These are phyloP conservation scores for Leptodermis oblonga DNA, from an alignment of 257 asterid species.

Conservation along the genomic window DNA sequence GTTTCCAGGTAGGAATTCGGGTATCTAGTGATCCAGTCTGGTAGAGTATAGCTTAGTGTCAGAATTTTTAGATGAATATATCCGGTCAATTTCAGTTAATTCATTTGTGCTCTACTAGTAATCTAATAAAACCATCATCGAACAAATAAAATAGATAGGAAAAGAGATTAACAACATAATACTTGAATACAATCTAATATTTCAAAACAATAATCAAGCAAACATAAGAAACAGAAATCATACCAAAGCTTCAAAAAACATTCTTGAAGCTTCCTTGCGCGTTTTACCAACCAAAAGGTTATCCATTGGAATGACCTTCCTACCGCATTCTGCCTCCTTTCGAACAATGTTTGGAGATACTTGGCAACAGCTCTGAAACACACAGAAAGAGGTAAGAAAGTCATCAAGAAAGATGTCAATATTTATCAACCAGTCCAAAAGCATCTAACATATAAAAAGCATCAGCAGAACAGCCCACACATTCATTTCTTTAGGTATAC, in stretches of 20 bases:
- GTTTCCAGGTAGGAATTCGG: neutral
- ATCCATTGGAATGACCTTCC: conserved; percentile 58
- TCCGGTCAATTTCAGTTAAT: neutral
- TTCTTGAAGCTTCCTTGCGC: conserved; percentile 93
- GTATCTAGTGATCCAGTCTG: too few species aligned
- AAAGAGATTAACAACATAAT: neutral
- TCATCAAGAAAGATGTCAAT: neutral
- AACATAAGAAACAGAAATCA: neutral
- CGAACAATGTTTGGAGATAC: conserved; percentile 69
- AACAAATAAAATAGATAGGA: neutral
- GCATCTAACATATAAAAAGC: neutral
- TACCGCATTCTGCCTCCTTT: conserved; percentile 63
- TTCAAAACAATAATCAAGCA: neutral
- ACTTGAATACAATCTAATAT: neutral
- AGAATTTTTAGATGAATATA: neutral
- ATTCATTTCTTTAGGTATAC: neutral
- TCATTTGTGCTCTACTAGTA: neutral
- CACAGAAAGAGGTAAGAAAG: neutral
- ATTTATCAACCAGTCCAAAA: neutral
- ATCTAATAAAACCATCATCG: neutral
- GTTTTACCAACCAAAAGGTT: conserved; percentile 69
- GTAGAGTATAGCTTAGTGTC: neutral
- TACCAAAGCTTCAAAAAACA: conserved; percentile 97
- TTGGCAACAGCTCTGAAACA: conserved; percentile 80
- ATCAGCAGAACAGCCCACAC: neutral